Conservation (phyloP, 768 basidiomycete genomes). For the Leccinum obscurum region DNA sequence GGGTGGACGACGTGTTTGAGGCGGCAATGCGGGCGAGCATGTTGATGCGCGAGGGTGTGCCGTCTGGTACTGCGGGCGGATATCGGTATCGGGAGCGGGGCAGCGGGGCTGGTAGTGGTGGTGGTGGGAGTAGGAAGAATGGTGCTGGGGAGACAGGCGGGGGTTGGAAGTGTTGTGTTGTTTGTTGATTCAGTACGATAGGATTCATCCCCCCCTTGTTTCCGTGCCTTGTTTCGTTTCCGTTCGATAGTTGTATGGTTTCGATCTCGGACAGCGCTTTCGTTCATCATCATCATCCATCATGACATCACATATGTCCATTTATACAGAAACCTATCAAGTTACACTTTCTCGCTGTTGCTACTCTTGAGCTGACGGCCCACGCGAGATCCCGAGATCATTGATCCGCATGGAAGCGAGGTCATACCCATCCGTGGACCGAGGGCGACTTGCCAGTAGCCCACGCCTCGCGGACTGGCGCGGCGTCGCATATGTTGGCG, state of each 20-base stretch:
- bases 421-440: conserved; percentile 76
- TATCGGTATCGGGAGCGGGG: conserved; percentile 49
- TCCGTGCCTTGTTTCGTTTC: neutral
- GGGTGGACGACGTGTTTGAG: conserved; percentile 97
- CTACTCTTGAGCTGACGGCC: neutral
- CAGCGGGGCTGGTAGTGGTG: neutral
- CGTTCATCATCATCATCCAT: too few relatives aligned
- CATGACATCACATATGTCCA: too few relatives aligned
- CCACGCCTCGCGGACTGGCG: conserved; percentile 49
- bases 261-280: conserved; percentile 16
- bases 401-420: conserved; percentile 56
- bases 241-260: conserved; percentile 8
- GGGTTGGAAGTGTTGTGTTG: conserved; percentile 44
- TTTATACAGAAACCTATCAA: too few relatives aligned
- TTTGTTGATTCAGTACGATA: conserved; percentile 41
- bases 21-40: conserved; percentile 95
- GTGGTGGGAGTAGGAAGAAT: conserved; percentile 17
- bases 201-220: neutral
- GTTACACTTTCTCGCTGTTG: too few relatives aligned
- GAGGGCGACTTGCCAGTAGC: conserved; percentile 40
- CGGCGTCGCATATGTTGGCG: conserved; percentile 28
- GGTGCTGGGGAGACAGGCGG: conserved; percentile 36
- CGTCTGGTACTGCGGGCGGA: conserved; percentile 52
- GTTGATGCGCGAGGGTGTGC: conserved; percentile 87
- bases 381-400: conserved; percentile 56